Evolutionary conservation across 2,329 filamentous ascomycete genomes (phyloP).

Genomic region (Colletotrichum falcatum): DNA sequence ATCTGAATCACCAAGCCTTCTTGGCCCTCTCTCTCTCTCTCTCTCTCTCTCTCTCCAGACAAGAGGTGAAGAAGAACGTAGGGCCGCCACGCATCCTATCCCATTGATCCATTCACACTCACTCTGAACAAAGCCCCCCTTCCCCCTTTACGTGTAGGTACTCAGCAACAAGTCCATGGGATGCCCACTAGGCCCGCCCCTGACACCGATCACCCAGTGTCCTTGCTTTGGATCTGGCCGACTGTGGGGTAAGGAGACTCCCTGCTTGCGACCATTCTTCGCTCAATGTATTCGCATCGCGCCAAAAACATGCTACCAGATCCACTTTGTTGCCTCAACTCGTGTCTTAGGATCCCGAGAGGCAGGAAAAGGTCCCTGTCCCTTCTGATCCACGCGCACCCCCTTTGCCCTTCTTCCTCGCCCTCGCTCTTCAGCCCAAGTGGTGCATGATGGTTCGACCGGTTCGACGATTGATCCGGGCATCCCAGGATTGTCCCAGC

Average conservation of each 20-base stretch:
- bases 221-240: constrained; percentile 37
- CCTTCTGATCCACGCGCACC: constrained; percentile 21
- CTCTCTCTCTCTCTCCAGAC: neutral
- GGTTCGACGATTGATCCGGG: constrained; percentile 24
- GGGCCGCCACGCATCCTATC: constrained; percentile 2
- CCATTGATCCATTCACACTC: constrained; percentile 4
- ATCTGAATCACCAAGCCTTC: constrained; percentile 22
- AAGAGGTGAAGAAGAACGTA: neutral
- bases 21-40: constrained; percentile 18
- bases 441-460: constrained; percentile 29
- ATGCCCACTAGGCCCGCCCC: no score
- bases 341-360: constrained; percentile 33
- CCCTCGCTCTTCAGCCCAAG: constrained; percentile 13
- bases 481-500: constrained; percentile 21
- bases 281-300: constrained; percentile 27
- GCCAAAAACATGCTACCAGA: constrained; percentile 37
- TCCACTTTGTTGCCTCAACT: constrained; percentile 38
- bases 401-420: constrained; percentile 2
- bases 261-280: constrained; percentile 33
- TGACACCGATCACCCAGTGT: constrained; percentile 27
- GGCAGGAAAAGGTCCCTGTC: constrained; percentile 15
- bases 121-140: constrained; percentile 17
- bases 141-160: no score
- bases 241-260: constrained; percentile 36
- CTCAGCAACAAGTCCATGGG: no score